phyloP scores from a whole-genome alignment of 2,329 filamentous ascomycete genomes.

The Fusarium foetens region DNA sequence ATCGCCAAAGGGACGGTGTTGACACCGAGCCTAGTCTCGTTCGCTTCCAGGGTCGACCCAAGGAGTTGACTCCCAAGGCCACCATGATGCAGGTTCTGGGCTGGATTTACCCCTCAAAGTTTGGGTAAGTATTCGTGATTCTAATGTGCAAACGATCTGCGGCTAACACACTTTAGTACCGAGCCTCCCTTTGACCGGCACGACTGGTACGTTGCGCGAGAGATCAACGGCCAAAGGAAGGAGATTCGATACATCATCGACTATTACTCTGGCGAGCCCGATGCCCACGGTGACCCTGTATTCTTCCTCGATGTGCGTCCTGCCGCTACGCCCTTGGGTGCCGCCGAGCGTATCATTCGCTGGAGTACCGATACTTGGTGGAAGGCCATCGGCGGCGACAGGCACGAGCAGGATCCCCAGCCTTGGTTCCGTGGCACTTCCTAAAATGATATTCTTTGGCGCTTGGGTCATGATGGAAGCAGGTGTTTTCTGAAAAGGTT shows the following conservation, averaged over 20 bases:
- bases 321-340: slow-evolving; percentile 82
- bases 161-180: slow-evolving; percentile 60
- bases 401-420: slow-evolving; percentile 58
- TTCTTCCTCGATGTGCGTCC: slow-evolving; percentile 96
- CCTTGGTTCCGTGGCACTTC: slow-evolving; percentile 47
- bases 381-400: slow-evolving; percentile 80
- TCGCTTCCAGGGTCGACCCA: slow-evolving; percentile 88
- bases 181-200: slow-evolving; percentile 95
- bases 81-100: slow-evolving; percentile 84
- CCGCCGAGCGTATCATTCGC: slow-evolving; percentile 82
- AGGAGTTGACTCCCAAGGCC: slow-evolving; percentile 92
- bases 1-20: slow-evolving; percentile 63
- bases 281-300: slow-evolving; percentile 88
- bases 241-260: slow-evolving; percentile 96
- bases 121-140: slow-evolving; percentile 65
- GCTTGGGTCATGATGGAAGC: slow-evolving; percentile 21
- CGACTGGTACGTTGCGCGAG: slow-evolving; percentile 92
- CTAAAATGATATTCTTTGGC: slow-evolving; percentile 25
- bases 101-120: slow-evolving; percentile 81
- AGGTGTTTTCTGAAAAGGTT: slow-evolving; percentile 16
- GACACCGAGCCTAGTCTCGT: slow-evolving; percentile 76
- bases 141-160: background rate
- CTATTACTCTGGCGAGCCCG: slow-evolving; percentile 87
- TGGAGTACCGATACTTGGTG: slow-evolving; percentile 98
- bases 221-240: slow-evolving; percentile 72